Evolutionary conservation across 1,284 basidiomycete genomes (phyloP).

Genomic region (Cutaneotrichosporon spelunceum): DNA sequence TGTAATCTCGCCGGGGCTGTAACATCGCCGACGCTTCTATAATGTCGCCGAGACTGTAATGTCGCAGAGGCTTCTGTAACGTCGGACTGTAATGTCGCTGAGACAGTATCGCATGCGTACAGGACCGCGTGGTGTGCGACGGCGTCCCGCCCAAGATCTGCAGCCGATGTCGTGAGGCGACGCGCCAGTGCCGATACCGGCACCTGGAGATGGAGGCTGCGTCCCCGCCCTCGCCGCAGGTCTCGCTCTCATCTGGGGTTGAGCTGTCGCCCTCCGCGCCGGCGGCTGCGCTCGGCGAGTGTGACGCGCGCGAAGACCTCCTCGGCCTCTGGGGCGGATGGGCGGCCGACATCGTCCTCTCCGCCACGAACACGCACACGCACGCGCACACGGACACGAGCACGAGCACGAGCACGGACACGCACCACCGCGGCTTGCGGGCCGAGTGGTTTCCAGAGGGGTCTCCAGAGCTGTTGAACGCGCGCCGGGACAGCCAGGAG

Average conservation of each 20-base stretch:
- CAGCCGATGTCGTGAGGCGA: conserved; percentile 13
- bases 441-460: neutral
- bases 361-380: conserved; percentile 14
- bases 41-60: no score
- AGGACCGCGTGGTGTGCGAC: conserved; percentile 17
- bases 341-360: conserved; percentile 15
- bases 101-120: conserved; percentile 18
- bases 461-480: no score
- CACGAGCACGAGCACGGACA: neutral
- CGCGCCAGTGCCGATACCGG: conserved; percentile 15
- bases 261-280: conserved; percentile 1
- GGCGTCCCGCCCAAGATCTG: conserved; percentile 22
- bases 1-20: neutral
- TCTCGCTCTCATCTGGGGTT: neutral
- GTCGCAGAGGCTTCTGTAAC: no score
- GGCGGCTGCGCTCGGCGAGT: neutral
- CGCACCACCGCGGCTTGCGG: conserved; percentile 9
- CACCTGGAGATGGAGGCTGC: conserved; percentile 17
- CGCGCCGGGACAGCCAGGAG: no score
- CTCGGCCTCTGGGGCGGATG: conserved; percentile 6
- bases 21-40: no score
- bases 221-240: neutral
- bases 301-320: neutral
- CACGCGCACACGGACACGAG: neutral
- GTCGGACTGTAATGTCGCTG: no score